Evolutionary conservation across 345 rosid species (phyloP).

Genomic region (Pistacia integerrima): DNA sequence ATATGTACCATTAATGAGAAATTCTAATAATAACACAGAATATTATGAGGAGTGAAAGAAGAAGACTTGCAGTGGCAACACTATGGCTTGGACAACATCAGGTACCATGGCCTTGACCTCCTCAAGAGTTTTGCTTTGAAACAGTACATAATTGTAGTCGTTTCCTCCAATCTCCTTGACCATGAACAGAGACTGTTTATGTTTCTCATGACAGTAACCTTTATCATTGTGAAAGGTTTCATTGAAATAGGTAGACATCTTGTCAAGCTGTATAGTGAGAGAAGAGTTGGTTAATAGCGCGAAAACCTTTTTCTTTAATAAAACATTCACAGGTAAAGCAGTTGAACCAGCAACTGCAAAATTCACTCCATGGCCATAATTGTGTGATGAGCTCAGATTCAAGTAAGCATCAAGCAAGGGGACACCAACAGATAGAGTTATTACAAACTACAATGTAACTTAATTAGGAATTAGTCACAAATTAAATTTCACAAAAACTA

Average conservation of each 20-base stretch:
- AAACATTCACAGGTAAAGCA: constrained; percentile 20
- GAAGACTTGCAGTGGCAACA: constrained; percentile 8
- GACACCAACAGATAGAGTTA: too few relatives aligned
- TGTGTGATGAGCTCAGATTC: constrained; percentile 9
- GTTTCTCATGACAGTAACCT: constrained; percentile 19
- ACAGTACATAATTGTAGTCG: constrained; percentile 36
- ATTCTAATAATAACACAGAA: too few relatives aligned
- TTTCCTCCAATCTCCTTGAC: constrained; percentile 45
- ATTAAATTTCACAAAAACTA: too few relatives aligned
- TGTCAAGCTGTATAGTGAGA: constrained; percentile 28
- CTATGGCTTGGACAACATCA: constrained; percentile 35
- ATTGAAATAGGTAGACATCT: constrained; percentile 34
- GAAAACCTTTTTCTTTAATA: constrained; percentile 15
- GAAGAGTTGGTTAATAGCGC: constrained; percentile 34
- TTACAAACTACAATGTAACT: too few relatives aligned
- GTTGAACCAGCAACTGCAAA: constrained; percentile 41
- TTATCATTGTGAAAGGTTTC: not conserved
- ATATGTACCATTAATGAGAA: not conserved
- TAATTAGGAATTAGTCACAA: too few relatives aligned
- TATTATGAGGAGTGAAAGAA: too few relatives aligned
- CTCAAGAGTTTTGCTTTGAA: constrained; percentile 21
- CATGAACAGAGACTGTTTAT: constrained; percentile 31
- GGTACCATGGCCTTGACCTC: constrained; percentile 34
- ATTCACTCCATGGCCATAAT: constrained; percentile 31
- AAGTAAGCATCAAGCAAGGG: constrained; percentile 28